Evolutionary conservation across 345 rosid species (phyloP), one percentile per base, ranked within the genome.

Genomic region (Streptanthus diversifolius): DNA sequence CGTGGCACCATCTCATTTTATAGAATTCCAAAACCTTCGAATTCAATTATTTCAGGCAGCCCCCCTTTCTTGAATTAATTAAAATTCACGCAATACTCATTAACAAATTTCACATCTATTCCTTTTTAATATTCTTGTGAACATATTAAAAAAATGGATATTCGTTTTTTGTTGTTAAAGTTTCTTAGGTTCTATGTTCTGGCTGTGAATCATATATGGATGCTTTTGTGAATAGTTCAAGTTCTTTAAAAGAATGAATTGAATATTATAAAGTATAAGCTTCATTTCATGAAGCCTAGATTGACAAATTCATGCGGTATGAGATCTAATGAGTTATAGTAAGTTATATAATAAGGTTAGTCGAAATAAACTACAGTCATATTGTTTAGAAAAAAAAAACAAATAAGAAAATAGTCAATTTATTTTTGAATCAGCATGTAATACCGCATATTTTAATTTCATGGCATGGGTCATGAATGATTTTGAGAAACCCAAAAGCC

Each of bases 401-500:
- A 22, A 19, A n/a, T 19, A 59, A 22, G 24, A 39, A 0, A 17
- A 9, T 11, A 49, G 56, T 60, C 73, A 51, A 49, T 51, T 75
- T 74, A 32, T 40, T 15, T 15, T 64, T 40, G 61, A 51, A 49
- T 39, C 29, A 66, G 29, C 62, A 8, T 59, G 25, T 49, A 35
- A 30, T 58, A 41, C 1, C 15, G 2, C 18, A 22, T 63, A 58
- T 21, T 32, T 15, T n/a, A n/a, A n/a, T n/a, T n/a, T n/a, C n/a
- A 61, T 60, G 74, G 79, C 72, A 75, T 68, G 79, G 79, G 69
- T 75, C 74, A 14, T 45, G 24, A 45, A 45, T 18, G 51, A 17
- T 45, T n/a, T 73, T 39, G 70, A 72, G 70, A 64, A 64, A 63
- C 57, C 65, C 58, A 64, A 73, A 73, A 43, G 77, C 65, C 71